These are phyloP conservation scores for Capniomyces stellatus DNA, from an alignment of 371 early-diverging fungal genomes.

Conservation along the genomic window DNA sequence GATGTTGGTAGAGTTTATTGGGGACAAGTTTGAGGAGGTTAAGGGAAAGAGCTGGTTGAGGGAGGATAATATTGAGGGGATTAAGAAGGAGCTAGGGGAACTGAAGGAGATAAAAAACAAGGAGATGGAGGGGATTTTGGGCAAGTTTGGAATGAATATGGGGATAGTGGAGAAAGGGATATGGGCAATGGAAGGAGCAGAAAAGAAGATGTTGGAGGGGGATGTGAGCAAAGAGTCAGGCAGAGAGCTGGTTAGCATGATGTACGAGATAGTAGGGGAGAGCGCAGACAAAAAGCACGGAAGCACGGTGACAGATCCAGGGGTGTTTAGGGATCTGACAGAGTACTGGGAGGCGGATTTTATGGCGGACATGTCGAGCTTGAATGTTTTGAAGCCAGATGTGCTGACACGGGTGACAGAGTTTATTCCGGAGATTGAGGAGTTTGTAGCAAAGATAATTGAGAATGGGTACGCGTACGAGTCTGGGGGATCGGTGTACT, in stretches of 20 bases:
- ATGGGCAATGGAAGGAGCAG: slow-evolving; percentile 57
- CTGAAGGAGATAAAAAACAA: slow-evolving; percentile 39
- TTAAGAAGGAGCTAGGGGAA: slow-evolving; percentile 9
- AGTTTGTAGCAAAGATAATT: slow-evolving; percentile 81
- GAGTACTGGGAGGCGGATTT: slow-evolving; percentile 94
- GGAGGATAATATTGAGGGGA: not conserved
- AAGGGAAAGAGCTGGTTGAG: slow-evolving; percentile 15
- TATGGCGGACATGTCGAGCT: slow-evolving; percentile 86
- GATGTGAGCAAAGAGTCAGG: slow-evolving; percentile 18
- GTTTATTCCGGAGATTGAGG: slow-evolving; percentile 90
- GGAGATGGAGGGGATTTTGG: slow-evolving; percentile 24
- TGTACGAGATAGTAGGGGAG: slow-evolving; percentile 33
- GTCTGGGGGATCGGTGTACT: slow-evolving; percentile 95
- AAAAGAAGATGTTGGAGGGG: slow-evolving; percentile 15
- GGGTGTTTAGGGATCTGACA: slow-evolving; percentile 76
- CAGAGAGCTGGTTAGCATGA: slow-evolving; percentile 26
- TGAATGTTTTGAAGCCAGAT: slow-evolving; percentile 83
- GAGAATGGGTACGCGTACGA: slow-evolving; percentile 91
- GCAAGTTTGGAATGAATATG: slow-evolving; percentile 60
- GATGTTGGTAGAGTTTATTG: slow-evolving; percentile 30
- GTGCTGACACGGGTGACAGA: slow-evolving; percentile 95
- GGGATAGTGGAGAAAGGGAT: slow-evolving; percentile 21
- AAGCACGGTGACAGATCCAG: slow-evolving; percentile 58
- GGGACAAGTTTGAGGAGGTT: slow-evolving; percentile 28
- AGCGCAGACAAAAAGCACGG: slow-evolving; percentile 39